Evolutionary conservation across 208 protist species (phyloP).

Genomic region (Leishmania martiniquensis): DNA sequence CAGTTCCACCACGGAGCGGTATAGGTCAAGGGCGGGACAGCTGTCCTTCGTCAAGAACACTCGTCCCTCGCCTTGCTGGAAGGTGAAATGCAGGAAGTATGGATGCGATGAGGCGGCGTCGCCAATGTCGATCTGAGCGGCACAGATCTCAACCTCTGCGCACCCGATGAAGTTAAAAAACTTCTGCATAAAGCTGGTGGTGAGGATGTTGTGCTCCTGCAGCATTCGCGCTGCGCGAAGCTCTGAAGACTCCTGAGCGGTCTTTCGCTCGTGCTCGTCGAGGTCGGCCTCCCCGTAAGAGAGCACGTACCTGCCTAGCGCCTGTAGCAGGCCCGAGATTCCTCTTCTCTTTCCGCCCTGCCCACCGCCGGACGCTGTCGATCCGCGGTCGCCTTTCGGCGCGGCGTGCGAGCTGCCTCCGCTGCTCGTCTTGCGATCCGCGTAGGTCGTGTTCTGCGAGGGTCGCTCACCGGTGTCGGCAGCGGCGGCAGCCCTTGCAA

Average conservation of each 20-base stretch:
- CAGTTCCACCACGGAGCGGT: conserved; percentile 73
- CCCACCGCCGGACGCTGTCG: neutral
- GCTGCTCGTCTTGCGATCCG: conserved; percentile 7
- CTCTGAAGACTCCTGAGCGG: conserved; percentile 24
- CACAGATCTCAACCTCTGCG: conserved; percentile 79
- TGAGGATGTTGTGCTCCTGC: conserved; percentile 50
- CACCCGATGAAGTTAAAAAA: conserved; percentile 80
- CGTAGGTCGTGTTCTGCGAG: neutral
- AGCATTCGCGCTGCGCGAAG: conserved; percentile 40
- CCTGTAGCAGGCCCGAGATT: neutral
- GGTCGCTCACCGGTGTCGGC: neutral
- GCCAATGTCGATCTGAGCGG: conserved; percentile 76
- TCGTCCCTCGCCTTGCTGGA: conserved; percentile 66
- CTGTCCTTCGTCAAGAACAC: conserved; percentile 69
- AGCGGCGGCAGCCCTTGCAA: conserved; percentile 22
- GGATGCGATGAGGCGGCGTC: conserved; percentile 55
- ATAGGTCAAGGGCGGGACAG: conserved; percentile 66
- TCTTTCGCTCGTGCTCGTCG: conserved; percentile 24
- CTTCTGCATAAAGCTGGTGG: conserved; percentile 50
- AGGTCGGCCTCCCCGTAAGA: conserved; percentile 19
- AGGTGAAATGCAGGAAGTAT: conserved; percentile 82
- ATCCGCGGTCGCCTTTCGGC: neutral
- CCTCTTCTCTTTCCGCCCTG: neutral
- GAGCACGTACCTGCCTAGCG: conserved; percentile 14
- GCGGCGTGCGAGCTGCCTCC: neutral